Evolutionary conservation across 1,139 yeast genomes (phyloP).

Genomic region (Geotrichum cucujoidarum): DNA sequence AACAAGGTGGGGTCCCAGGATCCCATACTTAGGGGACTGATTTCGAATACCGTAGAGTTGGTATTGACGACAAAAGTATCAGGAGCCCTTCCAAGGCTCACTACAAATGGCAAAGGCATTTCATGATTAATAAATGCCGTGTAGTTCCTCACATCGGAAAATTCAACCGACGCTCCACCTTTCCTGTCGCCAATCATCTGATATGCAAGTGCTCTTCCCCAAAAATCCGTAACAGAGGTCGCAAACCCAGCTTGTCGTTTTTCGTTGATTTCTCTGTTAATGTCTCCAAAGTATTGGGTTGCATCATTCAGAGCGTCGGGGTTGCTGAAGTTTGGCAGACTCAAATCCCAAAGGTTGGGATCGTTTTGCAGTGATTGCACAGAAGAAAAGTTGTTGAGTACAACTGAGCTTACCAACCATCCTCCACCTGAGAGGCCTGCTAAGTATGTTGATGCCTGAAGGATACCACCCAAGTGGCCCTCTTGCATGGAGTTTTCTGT

Average conservation of each 20-base stretch:
- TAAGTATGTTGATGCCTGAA: conserved; percentile 73
- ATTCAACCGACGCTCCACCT: conserved; percentile 63
- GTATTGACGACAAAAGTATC: conserved; percentile 44
- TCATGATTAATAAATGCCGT: conserved; percentile 53
- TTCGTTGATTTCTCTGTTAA: conserved; percentile 50
- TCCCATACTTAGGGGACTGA: conserved; percentile 76
- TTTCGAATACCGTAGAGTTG: conserved; percentile 79
- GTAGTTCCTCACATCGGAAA: conserved; percentile 55
- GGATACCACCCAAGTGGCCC: conserved; percentile 73
- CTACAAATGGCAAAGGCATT: conserved; percentile 88
- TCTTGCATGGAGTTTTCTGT: conserved; percentile 51
- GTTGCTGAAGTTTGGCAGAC: conserved; percentile 59
- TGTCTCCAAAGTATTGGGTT: conserved; percentile 51
- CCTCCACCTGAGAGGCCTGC: conserved; percentile 87
- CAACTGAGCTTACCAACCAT: conserved; percentile 84
- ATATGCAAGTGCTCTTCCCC: conserved; percentile 84
- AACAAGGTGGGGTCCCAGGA: conserved; percentile 83
- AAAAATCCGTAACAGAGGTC: conserved; percentile 76
- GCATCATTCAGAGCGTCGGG: conserved; percentile 52
- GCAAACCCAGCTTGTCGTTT: conserved; percentile 76
- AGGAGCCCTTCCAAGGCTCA: conserved; percentile 80
- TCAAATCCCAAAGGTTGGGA: conserved; percentile 73
- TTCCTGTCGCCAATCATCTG: conserved; percentile 60
- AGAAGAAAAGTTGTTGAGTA: conserved; percentile 75
- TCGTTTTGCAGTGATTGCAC: conserved; percentile 52